Evolutionary conservation across 345 rosid genomes (phyloP).

Genomic region (Eucalyptus melliodora): DNA sequence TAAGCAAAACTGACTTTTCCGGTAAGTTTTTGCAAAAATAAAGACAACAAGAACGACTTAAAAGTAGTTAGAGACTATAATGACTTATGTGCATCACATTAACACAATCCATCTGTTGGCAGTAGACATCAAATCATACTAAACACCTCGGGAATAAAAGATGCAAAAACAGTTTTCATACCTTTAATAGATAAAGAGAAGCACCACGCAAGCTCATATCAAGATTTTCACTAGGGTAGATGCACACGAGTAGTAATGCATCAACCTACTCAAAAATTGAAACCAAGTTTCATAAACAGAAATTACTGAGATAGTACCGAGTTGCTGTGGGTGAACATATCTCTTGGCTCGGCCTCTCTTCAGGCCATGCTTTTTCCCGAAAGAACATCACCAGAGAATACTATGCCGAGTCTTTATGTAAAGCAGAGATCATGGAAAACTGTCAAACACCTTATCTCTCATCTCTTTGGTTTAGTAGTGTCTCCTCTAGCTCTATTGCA

Average conservation of each 20-base stretch:
- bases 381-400: background rate
- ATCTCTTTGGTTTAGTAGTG: background rate
- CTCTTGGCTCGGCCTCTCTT: background rate
- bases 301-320: background rate
- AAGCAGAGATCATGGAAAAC: background rate
- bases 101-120: background rate
- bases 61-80: background rate
- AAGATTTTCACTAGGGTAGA: background rate
- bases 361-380: background rate
- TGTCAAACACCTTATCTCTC: background rate
- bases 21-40: background rate
- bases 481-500: too few species aligned
- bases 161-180: background rate
- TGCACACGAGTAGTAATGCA: background rate
- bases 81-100: background rate
- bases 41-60: background rate
- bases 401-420: background rate
- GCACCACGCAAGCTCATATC: background rate
- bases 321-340: background rate
- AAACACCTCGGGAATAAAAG: background rate
- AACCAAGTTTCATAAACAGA: background rate
- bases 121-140: background rate
- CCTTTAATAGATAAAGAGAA: background rate
- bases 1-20: background rate
- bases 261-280: background rate